Evolutionary conservation across 768 basidiomycete species (phyloP).

Genomic region (Boletales sp.): DNA sequence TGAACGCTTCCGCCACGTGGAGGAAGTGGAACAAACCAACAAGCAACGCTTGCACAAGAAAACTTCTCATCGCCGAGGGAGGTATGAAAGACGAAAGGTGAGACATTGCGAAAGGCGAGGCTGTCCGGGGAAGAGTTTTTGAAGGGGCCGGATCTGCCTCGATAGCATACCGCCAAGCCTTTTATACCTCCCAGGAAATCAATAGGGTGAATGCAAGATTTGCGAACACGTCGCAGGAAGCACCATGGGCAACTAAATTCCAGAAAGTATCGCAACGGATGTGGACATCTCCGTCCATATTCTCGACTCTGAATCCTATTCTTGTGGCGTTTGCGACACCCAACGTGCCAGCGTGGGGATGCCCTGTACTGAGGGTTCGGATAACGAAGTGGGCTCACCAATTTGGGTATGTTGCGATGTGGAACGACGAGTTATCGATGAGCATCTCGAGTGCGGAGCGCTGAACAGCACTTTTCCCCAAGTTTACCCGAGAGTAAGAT

Average conservation of each 20-base stretch:
- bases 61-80: neutral
- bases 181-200: conserved; percentile 8
- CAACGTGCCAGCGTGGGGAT: too few species aligned
- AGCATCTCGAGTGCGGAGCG: neutral
- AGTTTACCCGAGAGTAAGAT: neutral
- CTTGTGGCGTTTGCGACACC: too few species aligned
- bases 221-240: neutral
- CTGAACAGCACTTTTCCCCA: neutral
- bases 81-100: neutral
- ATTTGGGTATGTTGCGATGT: neutral
- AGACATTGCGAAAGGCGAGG: neutral
- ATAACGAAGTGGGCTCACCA: neutral
- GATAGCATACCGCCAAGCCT: neutral
- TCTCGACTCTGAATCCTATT: neutral
- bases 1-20: conserved; percentile 11
- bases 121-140: neutral
- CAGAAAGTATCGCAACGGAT: conserved; percentile 1
- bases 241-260: too few species aligned
- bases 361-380: too few species aligned
- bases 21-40: neutral
- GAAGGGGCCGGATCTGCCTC: neutral
- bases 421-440: neutral
- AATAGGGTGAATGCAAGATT: neutral
- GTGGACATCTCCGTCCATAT: conserved; percentile 2
- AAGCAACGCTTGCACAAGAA: neutral